phyloP scores from a whole-genome alignment of 2,329 filamentous ascomycete species.

The Beauveria asiatica region DNA sequence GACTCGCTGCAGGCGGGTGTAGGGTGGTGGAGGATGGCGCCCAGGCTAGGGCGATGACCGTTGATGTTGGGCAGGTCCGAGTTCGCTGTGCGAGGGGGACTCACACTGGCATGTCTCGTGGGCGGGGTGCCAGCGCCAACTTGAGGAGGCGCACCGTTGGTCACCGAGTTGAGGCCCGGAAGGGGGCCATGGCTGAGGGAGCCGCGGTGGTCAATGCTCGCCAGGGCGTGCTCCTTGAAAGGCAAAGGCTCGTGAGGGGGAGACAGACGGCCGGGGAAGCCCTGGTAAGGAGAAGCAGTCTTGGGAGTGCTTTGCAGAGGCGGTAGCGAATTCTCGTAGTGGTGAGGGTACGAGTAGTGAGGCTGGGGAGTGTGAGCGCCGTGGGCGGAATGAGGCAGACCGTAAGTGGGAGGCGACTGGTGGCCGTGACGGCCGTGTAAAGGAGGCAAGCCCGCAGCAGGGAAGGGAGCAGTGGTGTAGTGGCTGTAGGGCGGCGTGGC shows the following conservation, averaged over 20 bases:
- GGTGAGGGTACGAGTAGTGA: constrained; percentile 21
- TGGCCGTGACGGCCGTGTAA: constrained; percentile 6
- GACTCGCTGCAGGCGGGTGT: constrained; percentile 38
- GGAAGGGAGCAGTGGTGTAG: constrained; percentile 31
- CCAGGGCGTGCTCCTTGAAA: constrained; percentile 35
- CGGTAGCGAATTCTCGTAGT: constrained; percentile 30
- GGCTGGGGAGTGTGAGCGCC: constrained; percentile 20
- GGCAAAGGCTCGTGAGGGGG: constrained; percentile 35
- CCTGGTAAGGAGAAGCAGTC: constrained; percentile 24
- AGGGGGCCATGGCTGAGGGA: constrained; percentile 32
- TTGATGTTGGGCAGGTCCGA: constrained; percentile 21
- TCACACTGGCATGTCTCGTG: constrained; percentile 37
- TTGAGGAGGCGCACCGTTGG: constrained; percentile 20
- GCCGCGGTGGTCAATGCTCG: constrained; percentile 18
- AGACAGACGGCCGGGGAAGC: constrained; percentile 25
- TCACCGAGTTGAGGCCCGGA: constrained; percentile 31
- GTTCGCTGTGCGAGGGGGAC: constrained; percentile 36
- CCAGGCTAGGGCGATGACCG: constrained; percentile 33
- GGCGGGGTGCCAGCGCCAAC: constrained; percentile 33
- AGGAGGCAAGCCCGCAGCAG: constrained; percentile 15
- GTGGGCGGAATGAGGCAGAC: constrained; percentile 16
- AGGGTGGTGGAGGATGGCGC: constrained; percentile 45
- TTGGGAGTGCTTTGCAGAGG: constrained; percentile 25
- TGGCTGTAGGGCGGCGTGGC: constrained; percentile 46
- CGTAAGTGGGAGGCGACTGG: constrained; percentile 15